A percentile compares a stretch with the other conserved stretches of the same genome.
phyloP scores from a whole-genome alignment of 164 flowering plant genomes.

The Hamamelis virginiana region DNA sequence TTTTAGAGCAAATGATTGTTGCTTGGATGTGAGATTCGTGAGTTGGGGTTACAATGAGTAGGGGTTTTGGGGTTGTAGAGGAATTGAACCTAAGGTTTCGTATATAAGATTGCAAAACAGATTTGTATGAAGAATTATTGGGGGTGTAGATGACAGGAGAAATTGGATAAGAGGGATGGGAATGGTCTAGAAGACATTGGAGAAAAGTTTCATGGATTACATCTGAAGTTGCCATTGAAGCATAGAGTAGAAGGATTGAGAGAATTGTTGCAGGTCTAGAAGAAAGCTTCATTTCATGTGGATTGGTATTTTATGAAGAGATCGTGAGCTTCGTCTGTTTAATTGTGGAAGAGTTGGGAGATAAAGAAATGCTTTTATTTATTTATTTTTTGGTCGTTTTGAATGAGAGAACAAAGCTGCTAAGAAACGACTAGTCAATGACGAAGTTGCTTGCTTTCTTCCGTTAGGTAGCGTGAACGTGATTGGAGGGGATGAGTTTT shows the following conservation, averaged over 20 bases:
- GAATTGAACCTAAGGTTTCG: constrained; percentile 29
- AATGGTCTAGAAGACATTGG: constrained; percentile 16
- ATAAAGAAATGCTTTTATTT: too few species aligned
- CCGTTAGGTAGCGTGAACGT: too few species aligned
- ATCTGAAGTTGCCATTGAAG: constrained; percentile 8
- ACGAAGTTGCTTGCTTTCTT: too few species aligned
- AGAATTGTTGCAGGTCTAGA: not conserved
- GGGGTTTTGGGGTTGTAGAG: constrained; percentile 28
- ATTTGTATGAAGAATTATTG: constrained; percentile 19
- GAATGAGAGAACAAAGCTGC: too few species aligned
- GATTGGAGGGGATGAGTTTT: too few species aligned
- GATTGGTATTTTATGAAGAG: not conserved
- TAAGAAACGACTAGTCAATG: too few species aligned
- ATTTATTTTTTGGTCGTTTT: too few species aligned
- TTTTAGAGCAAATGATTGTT: constrained; percentile 30
- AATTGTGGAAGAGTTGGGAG: not conserved
- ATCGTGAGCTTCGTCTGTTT: not conserved
- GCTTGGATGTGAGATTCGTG: constrained; percentile 32
- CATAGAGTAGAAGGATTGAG: not conserved
- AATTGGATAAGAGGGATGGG: constrained; percentile 17
- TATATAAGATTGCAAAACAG: constrained; percentile 24
- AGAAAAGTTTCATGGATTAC: constrained; percentile 17
- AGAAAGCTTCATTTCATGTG: not conserved
- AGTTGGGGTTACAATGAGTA: constrained; percentile 27
- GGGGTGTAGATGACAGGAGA: constrained; percentile 22